phyloP scores from a whole-genome alignment of 2,329 filamentous ascomycete species.

The Onygenales sp. region DNA sequence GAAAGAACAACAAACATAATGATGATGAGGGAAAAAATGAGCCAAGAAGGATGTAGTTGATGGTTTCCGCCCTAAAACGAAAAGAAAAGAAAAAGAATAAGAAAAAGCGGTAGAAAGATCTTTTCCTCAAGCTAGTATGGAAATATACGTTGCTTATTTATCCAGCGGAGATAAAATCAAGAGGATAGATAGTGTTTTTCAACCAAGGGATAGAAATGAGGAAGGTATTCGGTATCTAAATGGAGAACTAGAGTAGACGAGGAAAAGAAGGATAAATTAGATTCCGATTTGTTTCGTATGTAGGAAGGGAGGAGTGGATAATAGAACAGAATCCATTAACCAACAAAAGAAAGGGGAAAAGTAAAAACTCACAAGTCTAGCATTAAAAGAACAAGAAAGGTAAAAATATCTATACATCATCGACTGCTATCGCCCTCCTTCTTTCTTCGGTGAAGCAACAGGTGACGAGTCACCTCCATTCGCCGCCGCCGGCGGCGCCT shows the following conservation, averaged over 20 bases:
- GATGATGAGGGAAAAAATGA: too few relatives aligned
- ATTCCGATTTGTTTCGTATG: too few relatives aligned
- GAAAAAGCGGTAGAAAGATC: neutral
- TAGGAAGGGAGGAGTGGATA: neutral
- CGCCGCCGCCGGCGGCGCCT: neutral
- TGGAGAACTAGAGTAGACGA: too few relatives aligned
- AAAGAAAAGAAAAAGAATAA: neutral
- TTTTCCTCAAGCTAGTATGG: neutral
- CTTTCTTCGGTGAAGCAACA: neutral
- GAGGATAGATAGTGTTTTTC: too few relatives aligned
- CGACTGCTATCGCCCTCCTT: neutral
- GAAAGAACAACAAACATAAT: too few relatives aligned
- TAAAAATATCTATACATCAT: neutral
- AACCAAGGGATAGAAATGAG: too few relatives aligned
- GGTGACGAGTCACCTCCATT: neutral
- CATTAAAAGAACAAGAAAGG: constrained; percentile 2
- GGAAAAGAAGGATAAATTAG: too few relatives aligned
- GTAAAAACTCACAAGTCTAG: constrained; percentile 7
- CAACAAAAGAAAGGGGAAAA: neutral
- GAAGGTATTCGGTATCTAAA: too few relatives aligned
- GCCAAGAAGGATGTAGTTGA: too few relatives aligned
- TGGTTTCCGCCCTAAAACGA: neutral
- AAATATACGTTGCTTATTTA: constrained; percentile 14
- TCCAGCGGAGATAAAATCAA: too few relatives aligned
- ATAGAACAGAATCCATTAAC: neutral